Conservation (phyloP, 441 rosid genomes). For the Adansonia grandidieri region DNA sequence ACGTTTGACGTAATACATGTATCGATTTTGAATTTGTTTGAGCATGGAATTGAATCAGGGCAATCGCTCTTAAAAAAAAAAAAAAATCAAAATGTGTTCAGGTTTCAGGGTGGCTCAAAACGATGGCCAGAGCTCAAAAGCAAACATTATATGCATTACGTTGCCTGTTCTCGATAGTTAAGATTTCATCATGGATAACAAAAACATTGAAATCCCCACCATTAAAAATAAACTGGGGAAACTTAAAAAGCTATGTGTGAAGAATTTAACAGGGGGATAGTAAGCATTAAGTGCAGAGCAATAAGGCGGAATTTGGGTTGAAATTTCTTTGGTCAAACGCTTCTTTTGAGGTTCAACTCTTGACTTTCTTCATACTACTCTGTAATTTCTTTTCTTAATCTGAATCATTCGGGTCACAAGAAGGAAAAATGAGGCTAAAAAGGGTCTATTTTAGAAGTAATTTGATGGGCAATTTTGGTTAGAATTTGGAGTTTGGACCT, state of each 20-base stretch:
- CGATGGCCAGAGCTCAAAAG: neutral
- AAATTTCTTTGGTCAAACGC: too few species aligned
- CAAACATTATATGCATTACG: neutral
- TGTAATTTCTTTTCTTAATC: neutral
- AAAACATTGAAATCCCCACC: neutral
- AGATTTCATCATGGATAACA: neutral
- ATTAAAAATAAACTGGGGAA: neutral
- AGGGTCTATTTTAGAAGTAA: neutral
- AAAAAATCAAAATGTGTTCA: neutral
- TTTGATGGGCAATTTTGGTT: slow-evolving; percentile 58
- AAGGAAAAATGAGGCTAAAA: neutral
- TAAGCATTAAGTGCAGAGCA: neutral
- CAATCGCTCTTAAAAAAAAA: neutral
- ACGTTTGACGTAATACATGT: too few species aligned
- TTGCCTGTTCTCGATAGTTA: neutral
- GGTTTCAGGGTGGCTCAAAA: neutral
- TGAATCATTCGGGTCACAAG: slow-evolving; percentile 24
- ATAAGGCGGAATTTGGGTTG: too few species aligned
- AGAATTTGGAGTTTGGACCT: slow-evolving; percentile 54
- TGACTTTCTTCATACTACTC: too few species aligned
- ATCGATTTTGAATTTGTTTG: neutral
- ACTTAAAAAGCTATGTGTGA: neutral
- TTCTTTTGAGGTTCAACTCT: too few species aligned
- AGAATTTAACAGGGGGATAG: neutral
- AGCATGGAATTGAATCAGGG: neutral